phyloP scores from a whole-genome alignment of 345 rosid species.

The Eucalyptus cloeziana region DNA sequence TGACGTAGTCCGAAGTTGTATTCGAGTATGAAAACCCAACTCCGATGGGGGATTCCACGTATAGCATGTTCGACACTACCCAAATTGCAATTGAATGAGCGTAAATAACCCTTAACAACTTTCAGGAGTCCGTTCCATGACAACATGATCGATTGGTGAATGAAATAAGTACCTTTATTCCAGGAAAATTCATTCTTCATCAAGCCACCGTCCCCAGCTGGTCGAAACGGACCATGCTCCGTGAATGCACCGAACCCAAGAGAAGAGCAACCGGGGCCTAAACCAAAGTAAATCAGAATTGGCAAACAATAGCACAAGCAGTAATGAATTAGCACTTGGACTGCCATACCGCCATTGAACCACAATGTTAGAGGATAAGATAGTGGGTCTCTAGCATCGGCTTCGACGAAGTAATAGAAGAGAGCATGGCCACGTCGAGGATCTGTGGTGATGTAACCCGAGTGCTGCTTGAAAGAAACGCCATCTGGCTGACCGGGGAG shows the following conservation, averaged over 20 bases:
- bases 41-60: constrained; percentile 16
- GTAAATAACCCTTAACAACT: not conserved
- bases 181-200: constrained; percentile 19
- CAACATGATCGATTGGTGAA: not conserved
- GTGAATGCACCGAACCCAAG: constrained; percentile 19
- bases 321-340: not conserved
- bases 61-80: constrained; percentile 13
- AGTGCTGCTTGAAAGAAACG: constrained; percentile 12
- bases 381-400: not conserved
- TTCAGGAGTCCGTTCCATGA: not conserved
- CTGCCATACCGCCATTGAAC: not conserved
- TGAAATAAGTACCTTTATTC: constrained; percentile 4
- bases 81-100: not conserved
- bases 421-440: not conserved
- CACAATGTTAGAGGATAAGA: not conserved
- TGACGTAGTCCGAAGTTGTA: constrained; percentile 1
- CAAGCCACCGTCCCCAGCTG: constrained; percentile 10
- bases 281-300: not conserved
- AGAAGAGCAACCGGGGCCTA: constrained; percentile 31
- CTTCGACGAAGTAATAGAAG: not conserved
- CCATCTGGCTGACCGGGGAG: constrained; percentile 19
- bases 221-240: constrained; percentile 23
- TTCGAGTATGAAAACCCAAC: constrained; percentile 21
- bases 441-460: constrained; percentile 16
- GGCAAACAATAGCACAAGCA: not conserved